Percentiles rank a stretch among this genome's conserved stretches.
Evolutionary conservation across 2,329 filamentous ascomycete species (phyloP).

Genomic region (Alternaria brassicicola): DNA sequence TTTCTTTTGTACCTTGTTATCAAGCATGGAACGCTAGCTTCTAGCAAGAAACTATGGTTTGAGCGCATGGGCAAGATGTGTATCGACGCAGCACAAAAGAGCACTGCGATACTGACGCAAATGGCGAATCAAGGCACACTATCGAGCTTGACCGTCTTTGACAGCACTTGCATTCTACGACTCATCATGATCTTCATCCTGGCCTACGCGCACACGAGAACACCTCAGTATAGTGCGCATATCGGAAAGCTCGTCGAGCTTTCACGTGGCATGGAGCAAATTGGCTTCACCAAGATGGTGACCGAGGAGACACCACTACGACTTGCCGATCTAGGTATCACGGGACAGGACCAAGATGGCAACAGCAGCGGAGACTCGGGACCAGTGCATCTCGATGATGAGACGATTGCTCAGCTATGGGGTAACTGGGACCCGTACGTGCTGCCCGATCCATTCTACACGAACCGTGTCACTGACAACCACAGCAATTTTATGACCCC

Average conservation of each 20-base stretch:
- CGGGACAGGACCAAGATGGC: slow-evolving; percentile 14
- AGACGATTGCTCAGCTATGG: slow-evolving; percentile 40
- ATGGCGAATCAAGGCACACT: slow-evolving; percentile 37
- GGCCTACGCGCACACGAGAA: slow-evolving; percentile 40
- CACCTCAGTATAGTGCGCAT: slow-evolving; percentile 32
- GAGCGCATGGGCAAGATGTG: slow-evolving; percentile 43
- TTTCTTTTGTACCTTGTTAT: slow-evolving; percentile 46
- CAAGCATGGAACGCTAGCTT: slow-evolving; percentile 29
- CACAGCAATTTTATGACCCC: slow-evolving; percentile 42
- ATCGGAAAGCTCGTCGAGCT: slow-evolving; percentile 36
- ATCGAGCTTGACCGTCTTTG: slow-evolving; percentile 44
- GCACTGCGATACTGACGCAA: slow-evolving; percentile 33
- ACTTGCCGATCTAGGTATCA: slow-evolving; percentile 40
- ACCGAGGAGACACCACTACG: slow-evolving; percentile 42
- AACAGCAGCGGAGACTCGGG: not conserved
- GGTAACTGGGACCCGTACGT: slow-evolving; percentile 42
- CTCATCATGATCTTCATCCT: slow-evolving; percentile 46
- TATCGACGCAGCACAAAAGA: slow-evolving; percentile 43
- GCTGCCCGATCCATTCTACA: not conserved
- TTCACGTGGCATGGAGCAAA: slow-evolving; percentile 37
- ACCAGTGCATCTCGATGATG: slow-evolving; percentile 35
- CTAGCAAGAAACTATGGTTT: slow-evolving; percentile 42
- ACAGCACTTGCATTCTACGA: slow-evolving; percentile 45
- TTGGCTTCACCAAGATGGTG: slow-evolving; percentile 46
- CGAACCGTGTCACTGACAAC: not conserved